Percentiles rank a stretch among this genome's conserved stretches.
phyloP scores from a whole-genome alignment of 139 green algal species.

The Haematococcus sp. region DNA sequence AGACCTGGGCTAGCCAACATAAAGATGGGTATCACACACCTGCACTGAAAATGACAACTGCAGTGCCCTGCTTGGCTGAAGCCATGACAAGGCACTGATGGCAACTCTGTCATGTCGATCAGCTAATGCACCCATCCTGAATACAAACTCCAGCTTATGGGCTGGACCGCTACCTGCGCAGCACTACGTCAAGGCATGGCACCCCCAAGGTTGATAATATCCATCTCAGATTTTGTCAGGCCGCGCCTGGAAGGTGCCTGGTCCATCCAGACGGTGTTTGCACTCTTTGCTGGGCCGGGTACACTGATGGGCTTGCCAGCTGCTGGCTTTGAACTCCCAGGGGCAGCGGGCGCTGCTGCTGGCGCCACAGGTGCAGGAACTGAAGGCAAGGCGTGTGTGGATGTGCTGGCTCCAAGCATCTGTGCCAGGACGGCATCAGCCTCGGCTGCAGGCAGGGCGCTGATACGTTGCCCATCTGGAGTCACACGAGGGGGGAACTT shows the following conservation, averaged over 20 bases:
- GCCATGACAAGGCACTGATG: too few species aligned
- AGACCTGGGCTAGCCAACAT: too few species aligned
- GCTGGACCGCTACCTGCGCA: too few species aligned
- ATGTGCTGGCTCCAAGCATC: neutral
- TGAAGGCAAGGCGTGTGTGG: neutral
- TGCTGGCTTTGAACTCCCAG: neutral
- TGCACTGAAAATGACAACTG: too few species aligned
- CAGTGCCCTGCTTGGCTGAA: neutral
- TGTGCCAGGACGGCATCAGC: conserved; percentile 5
- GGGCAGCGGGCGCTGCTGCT: neutral
- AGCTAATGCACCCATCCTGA: neutral
- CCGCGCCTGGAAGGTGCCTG: conserved; percentile 8
- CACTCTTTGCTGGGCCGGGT: neutral
- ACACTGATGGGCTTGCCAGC: too few species aligned
- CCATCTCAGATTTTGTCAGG: conserved; percentile 19
- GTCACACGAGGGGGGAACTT: conserved; percentile 34
- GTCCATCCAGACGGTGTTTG: neutral
- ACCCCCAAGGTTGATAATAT: conserved; percentile 29
- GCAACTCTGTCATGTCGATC: too few species aligned
- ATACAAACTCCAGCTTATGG: neutral
- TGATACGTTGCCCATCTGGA: conserved; percentile 34
- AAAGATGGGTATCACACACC: too few species aligned
- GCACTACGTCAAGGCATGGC: neutral
- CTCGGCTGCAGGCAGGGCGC: conserved; percentile 28
- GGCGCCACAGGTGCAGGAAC: neutral